Evolutionary conservation across 768 basidiomycete species (phyloP), one percentile per base, ranked within the genome.

Genomic region (Rhodotorula toruloides): DNA sequence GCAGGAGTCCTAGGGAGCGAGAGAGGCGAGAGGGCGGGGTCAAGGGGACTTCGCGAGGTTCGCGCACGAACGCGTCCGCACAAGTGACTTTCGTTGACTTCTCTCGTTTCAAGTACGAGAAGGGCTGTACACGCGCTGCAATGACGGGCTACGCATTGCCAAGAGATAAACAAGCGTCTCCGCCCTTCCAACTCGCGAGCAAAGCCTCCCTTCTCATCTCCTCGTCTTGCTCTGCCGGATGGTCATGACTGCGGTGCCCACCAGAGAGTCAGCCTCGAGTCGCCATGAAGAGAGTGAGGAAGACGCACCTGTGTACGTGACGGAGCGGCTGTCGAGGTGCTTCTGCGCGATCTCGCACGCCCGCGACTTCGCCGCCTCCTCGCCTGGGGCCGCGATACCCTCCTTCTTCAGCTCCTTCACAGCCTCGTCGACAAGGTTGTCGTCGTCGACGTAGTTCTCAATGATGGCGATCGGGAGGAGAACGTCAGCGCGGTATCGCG

Each of bases 401-500:
- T 29, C 25, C 29, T 27, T 27, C 32, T 36, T 22, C 14, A 52
- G 21, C 9, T 42, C 31, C 42, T 61, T 29, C n/a, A 37, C 37
- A 3, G 34, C 65, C 11, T 34, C 29, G 7, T 52, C 39, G 12
- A 21, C 32, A 22, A 62, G 29, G 10, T 4, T 40, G 2, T 29
- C 25, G 31, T 67, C 65, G 36, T 58, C 65, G 43, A 34, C n/a
- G 49, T 47, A 58, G 56, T 67, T 67, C n/a, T 53, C 49, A 16
- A 58, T 21, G n/a, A 58, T 39, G 0, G 49, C 42, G n/a, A 42
- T 46, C 2, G 65, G 34, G 4, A 67, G 60, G 22, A 67, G 49
- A 11, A 67, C 60, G 50, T 67, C 65, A 34, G 49, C 60, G 43
- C 37, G 21, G 49, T 58, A 67, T 17, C 37, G 29, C 12, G 31